phyloP scores from a whole-genome alignment of 768 basidiomycete genomes.

The Gloeophyllum trabeum region DNA sequence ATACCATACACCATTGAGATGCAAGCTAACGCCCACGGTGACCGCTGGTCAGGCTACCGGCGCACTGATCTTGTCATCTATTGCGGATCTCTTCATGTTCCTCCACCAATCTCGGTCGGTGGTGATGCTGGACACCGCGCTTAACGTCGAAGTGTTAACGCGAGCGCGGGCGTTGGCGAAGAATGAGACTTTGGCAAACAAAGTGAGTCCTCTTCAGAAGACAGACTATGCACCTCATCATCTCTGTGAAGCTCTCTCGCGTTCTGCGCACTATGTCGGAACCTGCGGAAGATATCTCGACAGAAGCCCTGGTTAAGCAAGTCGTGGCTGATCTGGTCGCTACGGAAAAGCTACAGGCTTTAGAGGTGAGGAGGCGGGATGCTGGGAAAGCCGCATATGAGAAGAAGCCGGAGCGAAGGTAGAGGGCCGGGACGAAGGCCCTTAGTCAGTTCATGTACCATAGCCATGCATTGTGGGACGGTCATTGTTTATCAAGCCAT shows the following conservation, averaged over 20 bases:
- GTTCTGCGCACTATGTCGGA: conserved; percentile 41
- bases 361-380: conserved; percentile 25
- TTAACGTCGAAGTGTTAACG: conserved; percentile 36
- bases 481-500: conserved; percentile 5
- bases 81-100: conserved; percentile 57
- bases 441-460: no score
- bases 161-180: conserved; percentile 33
- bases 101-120: conserved; percentile 42
- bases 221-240: conserved; percentile 4
- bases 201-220: no score
- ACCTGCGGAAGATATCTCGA: conserved; percentile 30
- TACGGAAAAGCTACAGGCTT: conserved; percentile 53
- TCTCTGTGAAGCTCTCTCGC: conserved; percentile 36
- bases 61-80: conserved; percentile 44
- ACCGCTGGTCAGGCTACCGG: conserved; percentile 47
- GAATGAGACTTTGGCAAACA: conserved; percentile 25
- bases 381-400: conserved; percentile 6
- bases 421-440: no score
- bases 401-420: conserved; percentile 5
- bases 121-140: conserved; percentile 40
- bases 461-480: neutral
- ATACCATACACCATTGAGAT: neutral
- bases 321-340: conserved; percentile 53
- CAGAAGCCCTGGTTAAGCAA: conserved; percentile 42
- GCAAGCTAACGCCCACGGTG: conserved; percentile 3